A percentile compares a stretch with the other conserved stretches of the same genome.
These are phyloP conservation scores for Candolleomyces aberdarensis DNA, from an alignment of 768 basidiomycete genomes.

Conservation along the genomic window DNA sequence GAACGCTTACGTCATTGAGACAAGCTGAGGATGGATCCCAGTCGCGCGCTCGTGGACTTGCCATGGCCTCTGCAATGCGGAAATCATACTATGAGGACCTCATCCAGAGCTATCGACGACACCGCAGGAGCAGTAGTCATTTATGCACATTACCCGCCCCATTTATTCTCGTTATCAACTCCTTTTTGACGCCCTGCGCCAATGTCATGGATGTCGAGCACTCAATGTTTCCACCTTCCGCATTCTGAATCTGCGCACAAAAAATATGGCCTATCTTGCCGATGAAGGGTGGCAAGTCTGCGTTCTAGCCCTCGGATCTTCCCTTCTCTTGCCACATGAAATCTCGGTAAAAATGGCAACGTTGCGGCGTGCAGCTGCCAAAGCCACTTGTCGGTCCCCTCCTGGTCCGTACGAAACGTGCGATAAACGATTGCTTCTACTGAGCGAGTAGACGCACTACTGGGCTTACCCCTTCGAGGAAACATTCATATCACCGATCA, in stretches of 20 bases:
- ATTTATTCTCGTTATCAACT: background rate
- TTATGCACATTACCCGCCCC: background rate
- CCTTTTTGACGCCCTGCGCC: background rate
- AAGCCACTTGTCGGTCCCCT: background rate
- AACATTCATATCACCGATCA: slow-evolving; percentile 6
- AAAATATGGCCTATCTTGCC: background rate
- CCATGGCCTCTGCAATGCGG: too few species aligned
- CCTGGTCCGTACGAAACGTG: background rate
- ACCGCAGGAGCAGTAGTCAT: background rate
- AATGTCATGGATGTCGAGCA: background rate
- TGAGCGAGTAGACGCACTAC: background rate
- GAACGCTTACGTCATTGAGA: background rate
- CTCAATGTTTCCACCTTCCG: background rate
- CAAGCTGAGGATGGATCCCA: background rate
- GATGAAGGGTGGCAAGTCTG: background rate
- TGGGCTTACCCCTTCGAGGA: slow-evolving; percentile 1
- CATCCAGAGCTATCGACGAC: background rate
- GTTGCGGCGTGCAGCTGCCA: background rate
- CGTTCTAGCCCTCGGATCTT: background rate
- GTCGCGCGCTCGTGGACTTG: background rate
- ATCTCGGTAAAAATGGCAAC: slow-evolving; percentile 6
- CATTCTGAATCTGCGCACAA: background rate
- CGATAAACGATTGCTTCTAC: background rate
- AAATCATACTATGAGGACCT: too few species aligned
- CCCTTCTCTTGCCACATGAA: background rate